Percentiles rank a stretch among this genome's conserved stretches.
Evolutionary conservation across 2,329 filamentous ascomycete genomes (phyloP).

Genomic region (Bipolaris sorokiniana): DNA sequence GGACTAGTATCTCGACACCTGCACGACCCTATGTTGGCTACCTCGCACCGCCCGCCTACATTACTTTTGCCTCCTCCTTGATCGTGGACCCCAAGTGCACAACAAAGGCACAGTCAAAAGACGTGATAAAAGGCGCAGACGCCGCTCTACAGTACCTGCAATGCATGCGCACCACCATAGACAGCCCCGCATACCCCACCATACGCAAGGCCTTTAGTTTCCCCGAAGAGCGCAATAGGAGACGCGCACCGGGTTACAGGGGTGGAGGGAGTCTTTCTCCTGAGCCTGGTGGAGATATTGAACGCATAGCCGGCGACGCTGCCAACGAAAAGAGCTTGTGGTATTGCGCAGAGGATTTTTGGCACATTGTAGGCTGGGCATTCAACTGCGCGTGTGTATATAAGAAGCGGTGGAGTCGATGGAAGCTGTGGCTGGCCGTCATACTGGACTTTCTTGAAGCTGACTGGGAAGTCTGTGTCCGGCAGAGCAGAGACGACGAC

Average conservation of each 20-base stretch:
- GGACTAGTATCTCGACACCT: slow-evolving; percentile 42
- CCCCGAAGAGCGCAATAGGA: slow-evolving; percentile 35
- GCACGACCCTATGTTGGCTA: slow-evolving; percentile 56
- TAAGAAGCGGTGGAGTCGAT: slow-evolving; percentile 77
- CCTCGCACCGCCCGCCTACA: slow-evolving; percentile 72
- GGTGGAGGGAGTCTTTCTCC: slow-evolving; percentile 34
- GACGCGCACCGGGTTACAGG: slow-evolving; percentile 28
- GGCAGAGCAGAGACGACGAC: slow-evolving; percentile 30
- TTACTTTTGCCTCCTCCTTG: slow-evolving; percentile 81
- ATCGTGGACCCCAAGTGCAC: slow-evolving; percentile 81
- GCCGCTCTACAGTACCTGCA: slow-evolving; percentile 74
- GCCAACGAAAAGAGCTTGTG: slow-evolving; percentile 73
- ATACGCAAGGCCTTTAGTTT: slow-evolving; percentile 78
- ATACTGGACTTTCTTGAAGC: slow-evolving; percentile 78
- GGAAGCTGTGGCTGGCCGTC: slow-evolving; percentile 79
- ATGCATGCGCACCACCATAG: slow-evolving; percentile 68
- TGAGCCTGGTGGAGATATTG: slow-evolving; percentile 49
- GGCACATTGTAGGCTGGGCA: slow-evolving; percentile 87
- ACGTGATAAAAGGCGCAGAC: slow-evolving; percentile 68
- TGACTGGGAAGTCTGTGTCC: slow-evolving; percentile 67
- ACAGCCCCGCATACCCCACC: slow-evolving; percentile 69
- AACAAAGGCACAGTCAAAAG: slow-evolving; percentile 68
- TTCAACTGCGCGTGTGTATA: slow-evolving; percentile 84
- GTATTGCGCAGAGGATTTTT: slow-evolving; percentile 82
- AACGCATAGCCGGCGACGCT: slow-evolving; percentile 52